Evolutionary conservation across 805 yeast species (phyloP).

Genomic region (Maudiozyma bulderi): DNA sequence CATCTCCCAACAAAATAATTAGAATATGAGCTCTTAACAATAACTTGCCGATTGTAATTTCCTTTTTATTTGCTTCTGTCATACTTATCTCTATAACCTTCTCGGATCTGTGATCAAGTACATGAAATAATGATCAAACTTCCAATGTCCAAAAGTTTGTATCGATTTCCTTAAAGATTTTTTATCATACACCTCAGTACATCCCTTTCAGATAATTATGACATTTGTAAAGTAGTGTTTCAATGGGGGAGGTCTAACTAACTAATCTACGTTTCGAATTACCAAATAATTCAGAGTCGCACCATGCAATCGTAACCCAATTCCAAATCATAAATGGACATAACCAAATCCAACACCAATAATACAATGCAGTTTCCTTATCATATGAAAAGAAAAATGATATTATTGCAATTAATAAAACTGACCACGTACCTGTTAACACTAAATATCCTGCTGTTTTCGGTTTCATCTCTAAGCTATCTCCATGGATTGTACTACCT

Average conservation of each 20-base stretch:
- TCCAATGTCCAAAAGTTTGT: no score
- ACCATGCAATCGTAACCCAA: constrained; percentile 29
- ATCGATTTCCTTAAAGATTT: no score
- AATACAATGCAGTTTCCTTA: constrained; percentile 11
- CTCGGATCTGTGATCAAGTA: no score
- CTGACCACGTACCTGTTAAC: constrained; percentile 13
- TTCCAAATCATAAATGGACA: constrained; percentile 26
- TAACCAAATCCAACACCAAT: constrained; percentile 23
- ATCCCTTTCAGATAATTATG: no score
- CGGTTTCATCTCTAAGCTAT: constrained; percentile 11
- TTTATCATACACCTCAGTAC: no score
- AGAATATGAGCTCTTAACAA: no score
- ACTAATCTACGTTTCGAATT: constrained; percentile 15
- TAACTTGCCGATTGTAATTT: no score
- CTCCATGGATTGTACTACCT: neutral
- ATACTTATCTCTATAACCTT: no score
- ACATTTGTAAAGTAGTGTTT: neutral
- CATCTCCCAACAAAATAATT: no score
- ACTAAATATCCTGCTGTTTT: constrained; percentile 11
- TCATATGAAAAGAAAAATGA: constrained; percentile 9
- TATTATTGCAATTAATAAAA: constrained; percentile 7
- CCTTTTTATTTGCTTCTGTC: no score
- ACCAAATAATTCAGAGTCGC: constrained; percentile 25
- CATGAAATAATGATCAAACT: no score
- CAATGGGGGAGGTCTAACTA: neutral